Base-by-base conservation (phyloP, 257 asterid genomes). In the Fraxinus anomala region DNA sequence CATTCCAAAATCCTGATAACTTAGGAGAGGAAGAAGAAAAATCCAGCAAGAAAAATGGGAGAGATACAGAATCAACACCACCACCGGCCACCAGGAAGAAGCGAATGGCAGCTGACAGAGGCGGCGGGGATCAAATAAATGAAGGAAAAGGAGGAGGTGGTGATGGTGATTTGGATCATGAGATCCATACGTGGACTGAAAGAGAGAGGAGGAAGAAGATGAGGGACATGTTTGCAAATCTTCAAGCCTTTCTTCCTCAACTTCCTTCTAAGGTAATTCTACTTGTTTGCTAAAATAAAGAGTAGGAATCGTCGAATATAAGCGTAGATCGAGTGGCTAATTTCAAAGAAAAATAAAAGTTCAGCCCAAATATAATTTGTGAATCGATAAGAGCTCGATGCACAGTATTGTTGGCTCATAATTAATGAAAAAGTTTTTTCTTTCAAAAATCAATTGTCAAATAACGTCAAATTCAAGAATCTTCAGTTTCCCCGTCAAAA, bases 131-230 rank as follows among this genome's bases (percentile, higher is more conserved):
- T 11, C 13, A 36, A 4, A 21, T 7, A 12, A 42, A 61, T 63
- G 68, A 76, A 72, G 68, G 7, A 59, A 59, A 12, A n/a, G n/a
- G n/a, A 1, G 68, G 26, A 2, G 68, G 2, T 6, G 13, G 56
- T 49, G 80, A 77, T 23, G 76, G 63, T 13, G 83, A 73, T 28
- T 69, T 79, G 10, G 87, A 83, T 36, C 83, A 79, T 70, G 87
- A 79, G 79, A 17, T 79, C 77, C 89, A 82, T 24, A 79, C 73
- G 69, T 77, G 73, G 81, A 87, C 85, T 0, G 88, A 87, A 72
- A 85, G 91, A 76, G 86, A 83, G 42, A 83, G 89, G 59, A 87
- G 91, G 73, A 87, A 87, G 75, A 87, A 81, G 84, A 87, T 87
- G 89, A 76, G 86, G 49, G 78, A 70, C 82, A 76, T 77, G 84